Evolutionary conservation across 2,329 filamentous ascomycete genomes (phyloP).

Genomic region (Ophiostoma quercus): DNA sequence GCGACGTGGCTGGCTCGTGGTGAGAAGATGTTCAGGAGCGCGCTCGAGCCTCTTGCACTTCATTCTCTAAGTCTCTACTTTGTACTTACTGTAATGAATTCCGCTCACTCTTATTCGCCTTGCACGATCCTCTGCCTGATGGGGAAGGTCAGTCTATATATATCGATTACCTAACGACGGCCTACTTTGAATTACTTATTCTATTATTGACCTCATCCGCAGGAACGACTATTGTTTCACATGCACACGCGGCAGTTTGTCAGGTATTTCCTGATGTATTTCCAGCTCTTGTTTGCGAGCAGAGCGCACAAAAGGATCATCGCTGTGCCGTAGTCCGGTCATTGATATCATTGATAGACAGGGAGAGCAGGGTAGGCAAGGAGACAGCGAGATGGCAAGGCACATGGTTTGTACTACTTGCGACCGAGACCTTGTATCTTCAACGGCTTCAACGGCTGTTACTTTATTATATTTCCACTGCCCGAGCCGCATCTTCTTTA

Average conservation of each 20-base stretch:
- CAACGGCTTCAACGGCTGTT: background rate
- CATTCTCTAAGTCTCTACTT: background rate
- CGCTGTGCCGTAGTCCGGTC: background rate
- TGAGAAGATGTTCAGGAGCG: background rate
- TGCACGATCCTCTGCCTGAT: background rate
- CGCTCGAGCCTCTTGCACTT: background rate
- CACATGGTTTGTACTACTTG: background rate
- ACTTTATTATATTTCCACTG: background rate
- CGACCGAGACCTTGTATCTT: background rate
- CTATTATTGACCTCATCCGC: background rate
- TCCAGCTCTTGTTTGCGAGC: background rate
- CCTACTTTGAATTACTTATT: no score
- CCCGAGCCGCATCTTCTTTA: slow-evolving; percentile 7
- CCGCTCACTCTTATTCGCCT: background rate
- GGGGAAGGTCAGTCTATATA: background rate
- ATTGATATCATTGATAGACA: background rate
- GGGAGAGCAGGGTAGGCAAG: background rate
- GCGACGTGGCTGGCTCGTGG: background rate
- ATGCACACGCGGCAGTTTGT: background rate
- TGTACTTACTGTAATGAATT: background rate
- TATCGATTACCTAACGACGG: background rate
- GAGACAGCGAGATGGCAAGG: background rate
- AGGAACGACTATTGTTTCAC: background rate
- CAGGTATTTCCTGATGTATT: background rate
- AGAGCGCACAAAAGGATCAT: background rate